Evolutionary conservation across 805 yeast species (phyloP), one percentile per base, ranked within the genome.

Genomic region (Kodamaea laetipori): DNA sequence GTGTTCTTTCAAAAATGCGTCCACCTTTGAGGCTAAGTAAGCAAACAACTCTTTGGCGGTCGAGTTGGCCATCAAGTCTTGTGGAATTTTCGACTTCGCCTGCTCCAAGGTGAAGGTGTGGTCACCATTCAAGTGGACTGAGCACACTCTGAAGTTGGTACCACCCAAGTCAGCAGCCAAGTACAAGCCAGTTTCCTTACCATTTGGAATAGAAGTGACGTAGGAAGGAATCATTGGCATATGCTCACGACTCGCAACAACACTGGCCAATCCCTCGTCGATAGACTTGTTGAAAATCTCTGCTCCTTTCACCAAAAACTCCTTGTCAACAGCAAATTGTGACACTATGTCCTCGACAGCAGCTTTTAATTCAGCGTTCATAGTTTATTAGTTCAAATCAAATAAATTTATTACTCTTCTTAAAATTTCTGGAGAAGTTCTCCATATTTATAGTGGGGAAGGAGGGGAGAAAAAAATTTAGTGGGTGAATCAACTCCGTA

Each of bases 111-210:
- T 72, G 63, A 84, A 90, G n/a, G 92, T 82, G 52, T 86, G 88
- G 57, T 82, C 82, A 41, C 95, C 95, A 39, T 76, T 71, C 54
- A 92, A 74, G 27, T 74, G 63, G 23, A 92, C 90, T 1, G 97
- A 89, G 61, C 97, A 90, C 18, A 94, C 96, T 57, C 99, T 77
- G 68, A 92, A 89, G 64, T 94, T 90, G 45, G 98, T 90, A 39
- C 98, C 98, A 49, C 99, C 99, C 41, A 92, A 74, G 60, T 92
- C 98, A 4, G 94, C 96, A 43, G 98, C 98, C 47, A 92, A 69
- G 49, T 76, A 80, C 30, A 86, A 72, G 35, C 98, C 98, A 43
- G 71, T 73, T 62, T 92, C 99, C 37, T 77, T 73, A 34, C 99
- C 99, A 33, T 76, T 77, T 16, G 99, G 99, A 44, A 88, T 77